phyloP scores from a whole-genome alignment of 164 flowering plant genomes.

The Liriodendron chinense region DNA sequence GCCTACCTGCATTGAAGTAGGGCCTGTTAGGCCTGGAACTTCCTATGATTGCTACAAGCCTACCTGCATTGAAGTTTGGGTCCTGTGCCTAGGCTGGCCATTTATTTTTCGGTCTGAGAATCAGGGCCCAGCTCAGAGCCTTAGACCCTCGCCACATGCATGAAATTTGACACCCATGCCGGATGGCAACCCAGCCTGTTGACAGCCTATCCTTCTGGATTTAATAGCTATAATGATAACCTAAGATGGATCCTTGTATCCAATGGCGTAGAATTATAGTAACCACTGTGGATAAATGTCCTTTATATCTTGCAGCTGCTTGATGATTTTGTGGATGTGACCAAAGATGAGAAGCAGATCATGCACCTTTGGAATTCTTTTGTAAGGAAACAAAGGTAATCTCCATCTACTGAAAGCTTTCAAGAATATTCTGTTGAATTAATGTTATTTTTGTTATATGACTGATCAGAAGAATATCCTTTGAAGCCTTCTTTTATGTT shows the following conservation, averaged over 20 bases:
- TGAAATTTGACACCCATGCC: neutral
- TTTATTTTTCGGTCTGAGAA: neutral
- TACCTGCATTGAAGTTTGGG: neutral
- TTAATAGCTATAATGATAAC: neutral
- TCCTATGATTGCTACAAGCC: neutral
- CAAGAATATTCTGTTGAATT: neutral
- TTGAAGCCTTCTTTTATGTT: neutral
- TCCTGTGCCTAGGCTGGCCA: neutral
- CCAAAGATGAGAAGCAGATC: slow-evolving; percentile 82
- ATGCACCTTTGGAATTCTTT: slow-evolving; percentile 99
- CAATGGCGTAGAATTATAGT: neutral
- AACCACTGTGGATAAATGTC: neutral
- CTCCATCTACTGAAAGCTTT: neutral
- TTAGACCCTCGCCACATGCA: neutral
- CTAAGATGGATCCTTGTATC: neutral
- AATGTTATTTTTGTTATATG: neutral
- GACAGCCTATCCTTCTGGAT: neutral
- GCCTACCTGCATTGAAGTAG: too few species aligned
- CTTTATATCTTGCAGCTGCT: slow-evolving; percentile 71
- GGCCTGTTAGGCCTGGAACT: neutral
- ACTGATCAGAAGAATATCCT: neutral
- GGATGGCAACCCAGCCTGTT: neutral
- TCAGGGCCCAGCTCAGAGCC: neutral
- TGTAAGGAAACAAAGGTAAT: slow-evolving; percentile 88
- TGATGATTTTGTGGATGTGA: slow-evolving; percentile 97